These are phyloP conservation scores for Urochloa ruziziensis DNA, from an alignment of 176 grass and related monocot species.

Conservation along the genomic window DNA sequence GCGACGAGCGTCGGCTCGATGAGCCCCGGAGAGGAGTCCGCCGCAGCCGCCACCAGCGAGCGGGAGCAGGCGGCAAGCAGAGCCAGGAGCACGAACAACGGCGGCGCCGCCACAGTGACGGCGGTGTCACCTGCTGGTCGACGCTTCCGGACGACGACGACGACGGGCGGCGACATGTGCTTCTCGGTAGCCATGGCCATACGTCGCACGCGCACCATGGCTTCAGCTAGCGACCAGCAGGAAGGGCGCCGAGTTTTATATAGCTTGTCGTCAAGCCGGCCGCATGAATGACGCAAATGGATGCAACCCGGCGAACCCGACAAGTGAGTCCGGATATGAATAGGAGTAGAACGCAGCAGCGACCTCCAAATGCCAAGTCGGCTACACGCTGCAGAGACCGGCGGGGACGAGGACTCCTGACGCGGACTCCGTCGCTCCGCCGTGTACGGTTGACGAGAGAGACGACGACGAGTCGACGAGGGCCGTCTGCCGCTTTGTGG, in stretches of 20 bases:
- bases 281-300: background rate
- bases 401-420: no score
- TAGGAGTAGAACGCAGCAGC: no score
- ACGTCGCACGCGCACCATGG: background rate
- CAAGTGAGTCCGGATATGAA: no score
- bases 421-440: no score
- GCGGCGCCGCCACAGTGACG: background rate
- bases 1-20: slow-evolving; percentile 48
- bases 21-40: background rate
- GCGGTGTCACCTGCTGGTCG: background rate
- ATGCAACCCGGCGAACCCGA: background rate
- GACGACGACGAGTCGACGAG: no score
- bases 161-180: background rate
- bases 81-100: background rate
- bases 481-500: no score
- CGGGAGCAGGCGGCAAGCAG: background rate
- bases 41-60: background rate
- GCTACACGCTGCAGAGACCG: no score
- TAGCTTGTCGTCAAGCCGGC: background rate
- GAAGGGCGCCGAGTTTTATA: background rate
- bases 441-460: no score
- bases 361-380: no score
- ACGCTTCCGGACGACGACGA: background rate
- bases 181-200: background rate
- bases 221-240: background rate